Percentiles rank a stretch among this genome's conserved stretches.
These are phyloP conservation scores for Smittium mucronatum DNA, from an alignment of 371 early-diverging fungal species.

Conservation along the genomic window DNA sequence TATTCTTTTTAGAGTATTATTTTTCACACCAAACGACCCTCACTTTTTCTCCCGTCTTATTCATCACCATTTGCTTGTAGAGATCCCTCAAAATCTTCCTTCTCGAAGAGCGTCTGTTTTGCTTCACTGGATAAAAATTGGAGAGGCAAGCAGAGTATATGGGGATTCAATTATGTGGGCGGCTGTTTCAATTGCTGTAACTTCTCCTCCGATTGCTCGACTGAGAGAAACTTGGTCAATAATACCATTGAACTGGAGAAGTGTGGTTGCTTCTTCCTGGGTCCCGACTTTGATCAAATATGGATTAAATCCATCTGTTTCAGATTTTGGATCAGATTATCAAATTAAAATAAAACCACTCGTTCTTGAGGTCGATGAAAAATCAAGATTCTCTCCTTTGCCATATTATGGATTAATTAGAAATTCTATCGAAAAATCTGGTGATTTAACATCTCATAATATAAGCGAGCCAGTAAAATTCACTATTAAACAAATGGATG, in stretches of 20 bases:
- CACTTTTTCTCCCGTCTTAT: slow-evolving; percentile 62
- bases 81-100: slow-evolving; percentile 41
- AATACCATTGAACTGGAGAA: slow-evolving; percentile 38
- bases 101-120: slow-evolving; percentile 46
- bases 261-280: slow-evolving; percentile 43
- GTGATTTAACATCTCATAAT: neutral
- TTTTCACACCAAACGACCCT: slow-evolving; percentile 27
- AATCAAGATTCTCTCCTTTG: slow-evolving; percentile 23
- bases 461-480: neutral
- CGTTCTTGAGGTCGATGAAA: slow-evolving; percentile 18
- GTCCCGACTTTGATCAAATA: slow-evolving; percentile 38
- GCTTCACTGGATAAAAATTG: slow-evolving; percentile 62
- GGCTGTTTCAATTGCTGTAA: slow-evolving; percentile 57
- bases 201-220: slow-evolving; percentile 55
- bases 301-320: slow-evolving; percentile 30
- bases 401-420: slow-evolving; percentile 32
- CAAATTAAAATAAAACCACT: slow-evolving; percentile 15
- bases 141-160: slow-evolving; percentile 36
- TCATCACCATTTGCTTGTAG: slow-evolving; percentile 53
- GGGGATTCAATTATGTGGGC: slow-evolving; percentile 63
- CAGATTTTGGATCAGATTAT: slow-evolving; percentile 11
- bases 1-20: slow-evolving; percentile 17
- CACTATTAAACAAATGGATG: slow-evolving; percentile 12
- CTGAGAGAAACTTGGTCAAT: slow-evolving; percentile 62
- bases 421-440: neutral